Conservation (phyloP, 139 green algal genomes). For the Marvania coccoides region DNA sequence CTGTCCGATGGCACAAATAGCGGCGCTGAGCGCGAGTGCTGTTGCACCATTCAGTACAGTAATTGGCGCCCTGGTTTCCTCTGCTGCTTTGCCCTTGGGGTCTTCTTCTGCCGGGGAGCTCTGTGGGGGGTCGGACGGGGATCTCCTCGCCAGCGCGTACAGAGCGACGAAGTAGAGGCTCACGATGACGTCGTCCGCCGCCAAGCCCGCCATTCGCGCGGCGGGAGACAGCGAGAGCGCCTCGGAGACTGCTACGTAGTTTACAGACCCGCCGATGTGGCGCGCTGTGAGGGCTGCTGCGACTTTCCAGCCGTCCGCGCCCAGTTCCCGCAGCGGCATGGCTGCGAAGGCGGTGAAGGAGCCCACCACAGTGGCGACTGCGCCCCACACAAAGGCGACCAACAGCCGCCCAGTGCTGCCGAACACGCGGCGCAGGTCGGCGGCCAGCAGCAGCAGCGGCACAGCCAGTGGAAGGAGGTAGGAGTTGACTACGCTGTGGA, state of each 20-base stretch:
- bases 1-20: constrained; percentile 22
- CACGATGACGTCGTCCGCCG: constrained; percentile 88
- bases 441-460: constrained; percentile 80
- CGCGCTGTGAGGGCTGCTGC: constrained; percentile 71
- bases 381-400: constrained; percentile 60
- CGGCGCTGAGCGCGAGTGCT: constrained; percentile 13
- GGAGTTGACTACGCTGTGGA: constrained; percentile 62
- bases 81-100: no score
- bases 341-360: constrained; percentile 54
- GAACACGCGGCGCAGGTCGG: constrained; percentile 70
- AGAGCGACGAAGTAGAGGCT: constrained; percentile 75
- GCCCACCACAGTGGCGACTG: constrained; percentile 51
- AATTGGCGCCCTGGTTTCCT: not conserved
- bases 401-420: constrained; percentile 66
- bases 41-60: constrained; percentile 17
- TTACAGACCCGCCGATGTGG: constrained; percentile 88
- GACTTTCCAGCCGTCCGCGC: constrained; percentile 68
- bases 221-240: constrained; percentile 41
- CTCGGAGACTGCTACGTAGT: constrained; percentile 84
- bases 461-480: constrained; percentile 85
- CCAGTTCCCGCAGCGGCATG: constrained; percentile 56
- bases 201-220: constrained; percentile 61
- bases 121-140: constrained; percentile 43
- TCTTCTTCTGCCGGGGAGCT: no score
- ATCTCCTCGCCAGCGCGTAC: constrained; percentile 54